A percentile compares a stretch with the other conserved stretches of the same genome.
These are phyloP conservation scores for Pleurotus djamor DNA, from an alignment of 768 basidiomycete genomes.

Conservation along the genomic window DNA sequence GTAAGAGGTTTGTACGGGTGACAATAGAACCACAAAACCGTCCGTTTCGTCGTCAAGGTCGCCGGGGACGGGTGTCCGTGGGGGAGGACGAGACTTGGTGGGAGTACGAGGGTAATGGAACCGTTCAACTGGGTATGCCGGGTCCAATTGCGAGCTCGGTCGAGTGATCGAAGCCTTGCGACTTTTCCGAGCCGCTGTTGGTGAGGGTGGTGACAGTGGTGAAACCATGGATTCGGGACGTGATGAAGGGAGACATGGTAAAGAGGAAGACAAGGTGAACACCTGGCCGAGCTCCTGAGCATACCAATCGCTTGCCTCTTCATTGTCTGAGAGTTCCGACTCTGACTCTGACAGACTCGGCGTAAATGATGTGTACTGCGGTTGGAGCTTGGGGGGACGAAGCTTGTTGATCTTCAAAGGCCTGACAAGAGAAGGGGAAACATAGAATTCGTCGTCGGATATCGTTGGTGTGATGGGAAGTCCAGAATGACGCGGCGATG, in stretches of 20 bases:
- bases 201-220: not conserved
- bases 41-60: not conserved
- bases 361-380: conserved; percentile 13
- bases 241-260: conserved; percentile 16
- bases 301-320: conserved; percentile 41
- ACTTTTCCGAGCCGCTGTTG: not conserved
- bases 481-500: not conserved
- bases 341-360: conserved; percentile 10
- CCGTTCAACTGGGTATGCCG: not conserved
- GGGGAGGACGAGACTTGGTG: not conserved
- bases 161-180: not conserved
- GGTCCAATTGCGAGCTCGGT: not conserved
- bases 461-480: conserved; percentile 36
- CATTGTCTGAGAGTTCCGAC: conserved; percentile 36
- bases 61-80: not conserved
- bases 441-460: conserved; percentile 55
- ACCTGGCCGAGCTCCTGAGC: conserved; percentile 51
- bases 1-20: conserved; percentile 15
- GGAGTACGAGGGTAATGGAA: not conserved
- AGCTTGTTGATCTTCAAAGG: conserved; percentile 50
- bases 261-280: conserved; percentile 30
- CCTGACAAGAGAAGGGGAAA: conserved; percentile 34
- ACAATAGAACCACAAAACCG: not conserved
- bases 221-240: conserved; percentile 32
- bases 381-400: conserved; percentile 7